Evolutionary conservation across 2,329 filamentous ascomycete genomes (phyloP).

Genomic region (Trichoderma afroharzianum): DNA sequence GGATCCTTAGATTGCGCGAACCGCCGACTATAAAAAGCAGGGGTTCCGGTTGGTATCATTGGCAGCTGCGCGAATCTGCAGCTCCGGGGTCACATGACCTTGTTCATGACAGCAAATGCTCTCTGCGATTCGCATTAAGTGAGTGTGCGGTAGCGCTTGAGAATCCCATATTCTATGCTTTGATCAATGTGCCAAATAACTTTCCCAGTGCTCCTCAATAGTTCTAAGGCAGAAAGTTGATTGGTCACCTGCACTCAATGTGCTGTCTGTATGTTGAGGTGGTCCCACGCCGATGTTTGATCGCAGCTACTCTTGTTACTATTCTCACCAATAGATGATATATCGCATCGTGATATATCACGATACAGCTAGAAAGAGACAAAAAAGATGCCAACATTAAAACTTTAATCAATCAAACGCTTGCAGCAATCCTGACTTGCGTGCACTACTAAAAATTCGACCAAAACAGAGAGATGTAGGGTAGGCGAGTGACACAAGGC

Average conservation of each 20-base stretch:
- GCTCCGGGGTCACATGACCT: neutral
- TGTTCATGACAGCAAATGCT: neutral
- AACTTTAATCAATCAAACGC: neutral
- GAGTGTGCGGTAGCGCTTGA: neutral
- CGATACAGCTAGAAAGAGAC: neutral
- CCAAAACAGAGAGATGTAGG: neutral
- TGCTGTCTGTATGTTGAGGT: neutral
- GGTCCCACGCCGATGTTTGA: neutral
- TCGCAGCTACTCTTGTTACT: neutral
- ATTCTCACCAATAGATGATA: neutral
- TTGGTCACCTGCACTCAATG: neutral
- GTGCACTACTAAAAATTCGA: neutral
- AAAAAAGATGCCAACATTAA: neutral
- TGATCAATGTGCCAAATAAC: neutral
- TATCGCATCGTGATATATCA: neutral
- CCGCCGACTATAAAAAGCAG: constrained; percentile 12
- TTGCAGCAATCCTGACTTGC: neutral
- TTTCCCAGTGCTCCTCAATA: neutral
- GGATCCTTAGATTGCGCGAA: neutral
- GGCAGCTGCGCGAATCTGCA: neutral
- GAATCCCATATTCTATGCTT: neutral
- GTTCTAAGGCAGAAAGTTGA: neutral
- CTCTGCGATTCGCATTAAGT: neutral
- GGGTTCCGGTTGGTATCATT: constrained; percentile 9
- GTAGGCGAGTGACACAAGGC: neutral